Evolutionary conservation across 2,329 filamentous ascomycete genomes (phyloP), one percentile per base, ranked within the genome.

Genomic region (Macroventuria anomochaeta): DNA sequence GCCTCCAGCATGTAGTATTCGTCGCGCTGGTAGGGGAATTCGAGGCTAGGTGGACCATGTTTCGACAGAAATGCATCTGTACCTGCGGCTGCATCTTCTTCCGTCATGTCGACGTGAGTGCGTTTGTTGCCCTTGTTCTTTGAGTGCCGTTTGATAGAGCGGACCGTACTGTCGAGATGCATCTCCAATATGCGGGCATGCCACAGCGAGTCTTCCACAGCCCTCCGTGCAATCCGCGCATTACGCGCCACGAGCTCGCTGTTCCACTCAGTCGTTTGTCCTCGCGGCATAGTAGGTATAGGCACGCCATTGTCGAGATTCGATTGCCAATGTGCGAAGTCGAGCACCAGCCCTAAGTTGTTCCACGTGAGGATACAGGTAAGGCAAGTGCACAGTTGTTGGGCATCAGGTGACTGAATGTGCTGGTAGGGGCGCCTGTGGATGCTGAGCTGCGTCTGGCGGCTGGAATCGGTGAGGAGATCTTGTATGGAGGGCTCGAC

Each of bases 1-100:
- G 80, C 81, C 64, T 85, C 70, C 11, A 86, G 75, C 74, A 82
- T 79, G 62, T 86, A 84, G 62, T 86, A 86, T 38, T 81, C 79
- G 53, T 86, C 84, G 18, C 84, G 73, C 43, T 81, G 77, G 49
- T 77, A 84, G 0, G 83, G 83, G 10, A 84, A 78, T 46, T 85
- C 81, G 10, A 80, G 63, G 0, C 79, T 81, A 0, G 77, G 76
- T 3, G 82, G 83, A 0, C 84, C 84, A 18, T 74, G 76, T 13
- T 80, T 73, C 17, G 76, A 73, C 11, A 86, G 67, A 49, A 85
- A 86, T 0, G 52, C 59, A 57, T 86, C 84, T 0, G 77, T 81
- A 7, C 76, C 81, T 0, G 73, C 66, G 1, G 64, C 67, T 3
- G 73, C 76, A 39, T 86, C 83, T 5, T 74, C 72, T 1, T 68